Base-by-base conservation (phyloP, 116 monocot genomes). In the Cymodocea nodosa region DNA sequence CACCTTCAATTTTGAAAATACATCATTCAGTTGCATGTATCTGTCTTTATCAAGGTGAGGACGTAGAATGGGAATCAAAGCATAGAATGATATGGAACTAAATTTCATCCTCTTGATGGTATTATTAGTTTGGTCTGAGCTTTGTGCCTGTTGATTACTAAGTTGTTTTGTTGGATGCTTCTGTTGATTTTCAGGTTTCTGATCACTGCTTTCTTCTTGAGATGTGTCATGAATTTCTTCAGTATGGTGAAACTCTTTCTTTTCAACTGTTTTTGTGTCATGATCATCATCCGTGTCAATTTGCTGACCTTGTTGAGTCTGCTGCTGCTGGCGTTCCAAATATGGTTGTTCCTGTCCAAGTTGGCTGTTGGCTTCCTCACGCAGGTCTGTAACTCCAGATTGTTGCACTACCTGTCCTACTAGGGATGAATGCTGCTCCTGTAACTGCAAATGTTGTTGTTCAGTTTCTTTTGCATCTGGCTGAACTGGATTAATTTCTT, bases 11-110 rank as follows among this genome's bases (percentile, higher is more conserved):
- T 87, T 89, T 58, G 84, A 24, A 62, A 87, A 94, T 15, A 87
- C 75, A 63, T 84, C 59, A 52, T 87, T 78, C 60, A 94, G 84
- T 69, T 94, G 94, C 94, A 89, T 87, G 37, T 67, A 68, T 75
- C 82, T 86, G 70, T 94, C 94, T 75, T 89, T 94, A 71, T 94
- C 94, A 69, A 89, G 89, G 56, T 87, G 77, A 62, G 86, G 94
- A 15, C 84, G 84, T 60, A 94, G 72, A 57, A 94, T 80, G 67
- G 94, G 89, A 71, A 94, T 89, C 70, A 94, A 70, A 73, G 87
- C 72, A 34, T 89, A 84, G 64, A 94, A 89, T 62, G 94, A 85
- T 78, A 75, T 55, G 9, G 74, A 62, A 51, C 53, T 35, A 4
- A 61, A 55, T 68, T 61, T 74, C 62, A 68, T 63, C 53, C 53